Evolutionary conservation across 495 filamentous ascomycete genomes (phyloP), one percentile per base, ranked within the genome.

Genomic region (Penicillium cataractarum): DNA sequence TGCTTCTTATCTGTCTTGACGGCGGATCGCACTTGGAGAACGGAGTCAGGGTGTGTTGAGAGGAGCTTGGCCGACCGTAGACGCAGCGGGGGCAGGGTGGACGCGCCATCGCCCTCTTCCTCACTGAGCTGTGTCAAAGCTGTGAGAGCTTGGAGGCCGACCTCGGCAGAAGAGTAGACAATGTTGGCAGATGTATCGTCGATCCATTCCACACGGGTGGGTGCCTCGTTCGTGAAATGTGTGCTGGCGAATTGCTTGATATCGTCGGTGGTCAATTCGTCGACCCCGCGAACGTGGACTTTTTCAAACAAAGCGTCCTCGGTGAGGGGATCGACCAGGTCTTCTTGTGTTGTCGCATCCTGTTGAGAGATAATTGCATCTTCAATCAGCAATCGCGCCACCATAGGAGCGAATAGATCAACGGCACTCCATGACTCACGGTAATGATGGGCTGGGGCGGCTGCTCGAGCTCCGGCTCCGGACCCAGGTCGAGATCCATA

Each of bases 131-230:
- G 74, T 4, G 78, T 81, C 50, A 97, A 82, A 6, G 87, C 84
- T 44, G 78, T 69, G n/a, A 99, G 83, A 15, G 92, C 94, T 53
- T 86, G 80, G 2, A 82, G 66, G 0, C 93, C 94, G n/a, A 82
- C 70, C n/a, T 88, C 86, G 21, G 89, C 75, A 26, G 81, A 84
- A 29, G 82, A 79, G 79, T 92, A 99, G 46, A 94, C 70, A 33
- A 97, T 72, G 65, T 97, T 97, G 61, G 92, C 92, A 0, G 93
- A 95, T 19, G 85, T 89, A 72, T 99, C 95, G 67, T 99, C 90
- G 63, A 99, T 93, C 95, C 95, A 99, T 75, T 97, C 92, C 65
- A 97, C 78, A 21, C 85, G 83, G 24, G 78, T 70, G 31, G 89
- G 83, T 6, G 70, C 65, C 15, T 83, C 77, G 4, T 74, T 64